These are phyloP conservation scores for Setaria italica DNA, from an alignment of 202 grass and related monocot species.

Conservation along the genomic window DNA sequence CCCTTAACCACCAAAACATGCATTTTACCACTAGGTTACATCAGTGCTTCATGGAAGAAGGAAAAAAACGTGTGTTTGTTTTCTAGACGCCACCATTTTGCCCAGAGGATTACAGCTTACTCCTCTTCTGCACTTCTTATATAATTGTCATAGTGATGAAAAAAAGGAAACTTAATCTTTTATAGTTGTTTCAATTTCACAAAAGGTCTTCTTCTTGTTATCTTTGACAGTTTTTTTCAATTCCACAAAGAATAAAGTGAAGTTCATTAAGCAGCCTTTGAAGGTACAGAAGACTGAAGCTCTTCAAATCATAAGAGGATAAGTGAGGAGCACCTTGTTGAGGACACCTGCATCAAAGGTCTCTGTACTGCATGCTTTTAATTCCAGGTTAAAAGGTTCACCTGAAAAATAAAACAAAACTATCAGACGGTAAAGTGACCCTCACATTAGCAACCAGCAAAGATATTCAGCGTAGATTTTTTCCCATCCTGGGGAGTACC, in stretches of 20 bases:
- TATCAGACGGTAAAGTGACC: not conserved
- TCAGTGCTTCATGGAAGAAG: not conserved
- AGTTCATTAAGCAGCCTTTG: conserved; percentile 15
- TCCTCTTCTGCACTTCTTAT: not conserved
- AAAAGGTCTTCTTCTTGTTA: not conserved
- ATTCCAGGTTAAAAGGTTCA: not conserved
- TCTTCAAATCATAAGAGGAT: not conserved
- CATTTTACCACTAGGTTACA: conserved; percentile 1
- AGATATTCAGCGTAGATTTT: conserved; percentile 2
- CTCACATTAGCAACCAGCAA: not conserved
- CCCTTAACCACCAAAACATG: not conserved
- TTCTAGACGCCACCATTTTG: not conserved
- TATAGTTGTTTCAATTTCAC: conserved; percentile 27
- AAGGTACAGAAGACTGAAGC: conserved; percentile 14
- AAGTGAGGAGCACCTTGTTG: conserved; percentile 14
- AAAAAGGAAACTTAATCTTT: not conserved
- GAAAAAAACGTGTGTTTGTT: not conserved
- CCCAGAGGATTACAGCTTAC: not conserved
- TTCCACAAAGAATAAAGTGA: not conserved
- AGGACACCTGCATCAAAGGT: not conserved
- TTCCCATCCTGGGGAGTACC: not conserved
- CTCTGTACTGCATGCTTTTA: not conserved
- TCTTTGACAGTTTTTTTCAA: conserved; percentile 2
- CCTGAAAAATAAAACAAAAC: not conserved
- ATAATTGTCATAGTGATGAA: not conserved